Evolutionary conservation across 2,329 filamentous ascomycete genomes (phyloP).

Genomic region (Hypoxylon sp.): DNA sequence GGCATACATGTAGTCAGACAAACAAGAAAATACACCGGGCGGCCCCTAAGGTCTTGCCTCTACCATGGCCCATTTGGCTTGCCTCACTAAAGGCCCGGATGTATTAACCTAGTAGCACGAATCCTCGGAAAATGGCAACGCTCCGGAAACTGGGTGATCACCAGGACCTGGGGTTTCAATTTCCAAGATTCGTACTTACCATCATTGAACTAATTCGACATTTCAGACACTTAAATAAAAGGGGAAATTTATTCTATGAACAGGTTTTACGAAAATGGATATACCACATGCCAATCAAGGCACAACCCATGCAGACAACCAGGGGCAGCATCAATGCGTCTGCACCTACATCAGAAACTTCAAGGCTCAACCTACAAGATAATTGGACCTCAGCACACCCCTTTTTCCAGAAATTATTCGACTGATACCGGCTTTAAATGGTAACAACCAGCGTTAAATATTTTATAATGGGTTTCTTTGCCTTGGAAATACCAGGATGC

Average conservation of each 20-base stretch:
- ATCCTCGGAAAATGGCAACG: slow-evolving; percentile 22
- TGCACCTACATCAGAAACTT: slow-evolving; percentile 13
- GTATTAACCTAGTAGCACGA: slow-evolving; percentile 4
- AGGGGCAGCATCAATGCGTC: background rate
- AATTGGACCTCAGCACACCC: slow-evolving; percentile 1
- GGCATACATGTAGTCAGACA: slow-evolving; percentile 13
- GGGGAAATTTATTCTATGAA: background rate
- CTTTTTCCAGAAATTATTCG: slow-evolving; percentile 2
- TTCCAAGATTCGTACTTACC: background rate
- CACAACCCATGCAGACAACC: slow-evolving; percentile 3
- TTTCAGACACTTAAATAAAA: background rate
- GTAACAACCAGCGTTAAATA: slow-evolving; percentile 4
- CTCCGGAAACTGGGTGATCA: slow-evolving; percentile 13
- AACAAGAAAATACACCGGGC: slow-evolving; percentile 9
- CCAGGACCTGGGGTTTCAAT: slow-evolving; percentile 1
- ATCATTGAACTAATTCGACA: background rate
- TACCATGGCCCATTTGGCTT: background rate
- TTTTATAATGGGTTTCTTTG: background rate
- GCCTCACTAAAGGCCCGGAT: too few relatives aligned
- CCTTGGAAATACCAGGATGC: slow-evolving; percentile 1
- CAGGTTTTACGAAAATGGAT: slow-evolving; percentile 7
- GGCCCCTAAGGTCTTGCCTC: slow-evolving; percentile 14
- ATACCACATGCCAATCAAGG: background rate
- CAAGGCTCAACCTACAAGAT: slow-evolving; percentile 1
- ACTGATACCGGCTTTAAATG: slow-evolving; percentile 10